These are phyloP conservation scores for Musa balbisiana DNA, from an alignment of 202 grass and related monocot genomes.

Conservation along the genomic window DNA sequence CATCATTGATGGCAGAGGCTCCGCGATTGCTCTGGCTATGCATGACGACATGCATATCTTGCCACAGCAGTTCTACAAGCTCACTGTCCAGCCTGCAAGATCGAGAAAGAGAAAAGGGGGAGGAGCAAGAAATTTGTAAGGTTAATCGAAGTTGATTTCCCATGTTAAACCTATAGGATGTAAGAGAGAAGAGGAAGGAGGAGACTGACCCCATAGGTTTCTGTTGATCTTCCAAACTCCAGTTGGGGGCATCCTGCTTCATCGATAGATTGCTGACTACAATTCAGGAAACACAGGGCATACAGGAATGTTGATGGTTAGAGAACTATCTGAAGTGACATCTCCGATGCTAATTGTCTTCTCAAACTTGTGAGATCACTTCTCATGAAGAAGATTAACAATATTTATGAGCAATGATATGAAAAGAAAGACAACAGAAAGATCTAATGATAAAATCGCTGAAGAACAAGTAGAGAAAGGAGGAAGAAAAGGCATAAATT, in stretches of 20 bases:
- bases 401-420: too few relatives aligned
- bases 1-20: background rate
- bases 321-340: too few relatives aligned
- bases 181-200: background rate
- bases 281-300: too few relatives aligned
- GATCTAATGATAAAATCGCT: too few relatives aligned
- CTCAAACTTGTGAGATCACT: too few relatives aligned
- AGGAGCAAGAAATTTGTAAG: background rate
- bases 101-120: too few relatives aligned
- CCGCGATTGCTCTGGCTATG: slow-evolving; percentile 46
- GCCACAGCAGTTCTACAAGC: slow-evolving; percentile 61
- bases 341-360: too few relatives aligned
- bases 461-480: too few relatives aligned
- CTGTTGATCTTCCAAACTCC: slow-evolving; percentile 30
- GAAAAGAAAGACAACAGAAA: too few relatives aligned
- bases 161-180: background rate
- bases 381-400: too few relatives aligned
- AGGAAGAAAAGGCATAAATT: too few relatives aligned
- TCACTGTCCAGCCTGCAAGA: slow-evolving; percentile 28
- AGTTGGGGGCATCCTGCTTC: slow-evolving; percentile 33
- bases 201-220: background rate
- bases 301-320: too few relatives aligned
- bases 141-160: background rate
- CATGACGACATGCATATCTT: slow-evolving; percentile 56
- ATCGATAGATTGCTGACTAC: background rate